phyloP scores from a whole-genome alignment of 306 rosid species.

The Mucuna pruriens region DNA sequence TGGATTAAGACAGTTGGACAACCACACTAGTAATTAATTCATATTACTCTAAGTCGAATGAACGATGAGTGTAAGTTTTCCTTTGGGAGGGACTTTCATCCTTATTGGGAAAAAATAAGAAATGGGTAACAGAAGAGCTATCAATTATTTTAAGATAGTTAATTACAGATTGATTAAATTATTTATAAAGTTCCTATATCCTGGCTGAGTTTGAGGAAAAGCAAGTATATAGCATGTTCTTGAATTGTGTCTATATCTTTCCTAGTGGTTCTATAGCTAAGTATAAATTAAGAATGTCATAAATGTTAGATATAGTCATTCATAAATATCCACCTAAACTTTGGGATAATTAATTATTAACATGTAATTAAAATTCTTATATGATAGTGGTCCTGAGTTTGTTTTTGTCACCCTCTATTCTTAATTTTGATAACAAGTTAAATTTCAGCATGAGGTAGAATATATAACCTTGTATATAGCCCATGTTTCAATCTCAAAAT shows the following conservation, averaged over 20 bases:
- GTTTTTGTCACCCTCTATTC: neutral
- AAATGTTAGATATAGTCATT: neutral
- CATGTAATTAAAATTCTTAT: neutral
- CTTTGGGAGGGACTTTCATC: neutral
- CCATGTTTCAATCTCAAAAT: neutral
- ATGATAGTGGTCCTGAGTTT: neutral
- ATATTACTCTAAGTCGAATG: slow-evolving; percentile 35
- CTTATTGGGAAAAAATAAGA: neutral
- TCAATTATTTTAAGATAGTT: neutral
- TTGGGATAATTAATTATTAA: neutral
- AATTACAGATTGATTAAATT: slow-evolving; percentile 14
- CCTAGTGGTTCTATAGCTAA: neutral
- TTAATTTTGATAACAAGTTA: neutral
- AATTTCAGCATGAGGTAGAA: neutral
- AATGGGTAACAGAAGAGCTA: slow-evolving; percentile 4
- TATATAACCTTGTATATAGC: neutral
- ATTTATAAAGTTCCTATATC: slow-evolving; percentile 7
- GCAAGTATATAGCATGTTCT: slow-evolving; percentile 1
- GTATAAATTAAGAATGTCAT: neutral
- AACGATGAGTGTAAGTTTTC: slow-evolving; percentile 32
- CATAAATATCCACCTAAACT: neutral
- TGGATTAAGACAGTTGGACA: slow-evolving; percentile 16
- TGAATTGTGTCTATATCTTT: neutral
- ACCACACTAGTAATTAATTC: slow-evolving; percentile 16
- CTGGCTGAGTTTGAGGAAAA: neutral